Evolutionary conservation across 1,284 basidiomycete species (phyloP).

Genomic region (Erythrobasidium hasegawianum): DNA sequence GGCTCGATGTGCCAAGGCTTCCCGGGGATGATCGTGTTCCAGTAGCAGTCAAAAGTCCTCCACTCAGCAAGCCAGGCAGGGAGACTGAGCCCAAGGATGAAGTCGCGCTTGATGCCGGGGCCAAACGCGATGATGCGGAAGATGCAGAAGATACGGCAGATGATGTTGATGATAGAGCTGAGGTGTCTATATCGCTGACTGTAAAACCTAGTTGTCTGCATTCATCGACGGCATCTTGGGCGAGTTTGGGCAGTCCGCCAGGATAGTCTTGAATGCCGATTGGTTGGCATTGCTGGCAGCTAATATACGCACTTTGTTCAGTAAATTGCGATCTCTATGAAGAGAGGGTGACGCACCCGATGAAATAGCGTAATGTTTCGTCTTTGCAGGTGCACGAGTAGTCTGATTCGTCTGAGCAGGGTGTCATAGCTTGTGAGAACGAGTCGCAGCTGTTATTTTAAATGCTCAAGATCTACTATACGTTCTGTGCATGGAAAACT

Average conservation of each 20-base stretch:
- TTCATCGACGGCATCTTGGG: neutral
- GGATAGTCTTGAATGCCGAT: too few relatives aligned
- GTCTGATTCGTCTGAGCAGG: neutral
- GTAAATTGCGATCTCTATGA: neutral
- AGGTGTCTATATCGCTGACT: slow-evolving; percentile 1
- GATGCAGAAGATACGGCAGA: too few relatives aligned
- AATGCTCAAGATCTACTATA: neutral
- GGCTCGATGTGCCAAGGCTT: too few relatives aligned
- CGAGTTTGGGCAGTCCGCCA: neutral
- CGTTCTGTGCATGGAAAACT: too few relatives aligned
- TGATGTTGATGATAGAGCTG: neutral
- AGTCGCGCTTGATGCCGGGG: too few relatives aligned
- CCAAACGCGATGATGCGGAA: too few relatives aligned
- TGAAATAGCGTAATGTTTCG: neutral
- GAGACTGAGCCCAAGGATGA: neutral
- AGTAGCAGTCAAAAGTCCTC: neutral
- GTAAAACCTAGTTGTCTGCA: neutral
- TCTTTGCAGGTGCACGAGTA: neutral
- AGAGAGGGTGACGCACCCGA: neutral
- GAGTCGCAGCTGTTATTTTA: neutral
- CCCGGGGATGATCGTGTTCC: too few relatives aligned
- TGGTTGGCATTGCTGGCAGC: too few relatives aligned
- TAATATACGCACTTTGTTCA: too few relatives aligned
- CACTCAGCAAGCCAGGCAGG: neutral
- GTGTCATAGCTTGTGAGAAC: neutral